Evolutionary conservation across 176 grass and related monocot species (phyloP).

Genomic region (Ensete glaucum): DNA sequence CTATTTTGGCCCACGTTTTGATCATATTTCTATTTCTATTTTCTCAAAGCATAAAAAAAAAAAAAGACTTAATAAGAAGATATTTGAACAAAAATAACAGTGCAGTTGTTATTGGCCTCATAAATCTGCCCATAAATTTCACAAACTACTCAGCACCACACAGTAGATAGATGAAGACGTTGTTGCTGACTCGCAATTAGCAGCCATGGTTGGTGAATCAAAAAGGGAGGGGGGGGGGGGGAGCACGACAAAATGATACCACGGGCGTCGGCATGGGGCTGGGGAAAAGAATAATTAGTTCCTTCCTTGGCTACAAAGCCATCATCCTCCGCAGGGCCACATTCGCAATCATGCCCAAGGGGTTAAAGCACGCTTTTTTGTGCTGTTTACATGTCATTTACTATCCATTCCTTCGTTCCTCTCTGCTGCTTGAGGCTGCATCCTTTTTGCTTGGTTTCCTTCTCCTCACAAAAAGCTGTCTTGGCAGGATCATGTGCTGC

Average conservation of each 20-base stretch:
- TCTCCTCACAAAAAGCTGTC: too few relatives aligned
- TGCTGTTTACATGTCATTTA: too few relatives aligned
- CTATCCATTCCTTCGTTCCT: not conserved
- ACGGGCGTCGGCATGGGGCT: not conserved
- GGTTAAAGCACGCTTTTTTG: too few relatives aligned
- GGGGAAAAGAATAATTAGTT: not conserved
- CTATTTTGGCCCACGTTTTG: too few relatives aligned
- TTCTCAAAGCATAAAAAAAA: too few relatives aligned
- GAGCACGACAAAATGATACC: constrained; percentile 4
- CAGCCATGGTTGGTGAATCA: not conserved
- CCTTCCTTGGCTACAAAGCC: not conserved
- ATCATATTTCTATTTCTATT: too few relatives aligned
- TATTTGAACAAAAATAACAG: not conserved
- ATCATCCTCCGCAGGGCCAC: not conserved
- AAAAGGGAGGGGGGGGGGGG: too few relatives aligned
- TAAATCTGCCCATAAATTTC: not conserved
- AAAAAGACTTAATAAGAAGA: too few relatives aligned
- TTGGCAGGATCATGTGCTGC: not conserved
- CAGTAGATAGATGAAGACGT: too few relatives aligned
- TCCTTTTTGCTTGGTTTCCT: not conserved
- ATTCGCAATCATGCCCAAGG: not conserved
- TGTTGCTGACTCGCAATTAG: too few relatives aligned
- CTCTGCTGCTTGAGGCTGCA: not conserved
- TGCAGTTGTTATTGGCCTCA: too few relatives aligned
- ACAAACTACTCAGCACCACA: too few relatives aligned